Evolutionary conservation across 805 yeast genomes (phyloP).

Genomic region (Saccharomycopsis microspora): DNA sequence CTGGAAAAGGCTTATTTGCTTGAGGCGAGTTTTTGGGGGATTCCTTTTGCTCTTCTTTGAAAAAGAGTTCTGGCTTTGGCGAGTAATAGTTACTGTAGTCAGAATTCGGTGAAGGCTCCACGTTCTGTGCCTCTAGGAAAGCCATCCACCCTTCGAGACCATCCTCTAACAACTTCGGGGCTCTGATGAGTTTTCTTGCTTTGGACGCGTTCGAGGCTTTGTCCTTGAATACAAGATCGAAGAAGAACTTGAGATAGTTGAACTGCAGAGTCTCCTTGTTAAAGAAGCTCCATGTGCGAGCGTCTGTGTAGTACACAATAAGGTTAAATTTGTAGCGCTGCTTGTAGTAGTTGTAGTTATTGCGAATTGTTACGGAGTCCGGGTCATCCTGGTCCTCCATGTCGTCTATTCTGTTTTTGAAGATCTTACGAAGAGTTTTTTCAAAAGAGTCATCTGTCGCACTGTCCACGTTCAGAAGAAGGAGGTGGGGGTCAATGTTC

Average conservation of each 20-base stretch:
- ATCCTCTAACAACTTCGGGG: constrained; percentile 10
- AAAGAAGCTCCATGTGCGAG: constrained; percentile 10
- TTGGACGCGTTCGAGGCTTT: constrained; percentile 3
- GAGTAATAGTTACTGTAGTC: constrained; percentile 3
- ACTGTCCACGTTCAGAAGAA: background rate
- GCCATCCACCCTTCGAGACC: constrained; percentile 15
- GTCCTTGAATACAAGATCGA: constrained; percentile 10
- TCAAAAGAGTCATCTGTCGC: constrained; percentile 13
- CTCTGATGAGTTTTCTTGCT: constrained; percentile 2
- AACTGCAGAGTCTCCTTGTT: constrained; percentile 6
- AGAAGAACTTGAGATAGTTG: constrained; percentile 12
- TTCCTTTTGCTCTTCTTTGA: background rate
- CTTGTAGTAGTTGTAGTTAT: constrained; percentile 14
- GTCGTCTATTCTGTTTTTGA: constrained; percentile 5
- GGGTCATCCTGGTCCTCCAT: constrained; percentile 7
- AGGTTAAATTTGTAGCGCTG: constrained; percentile 15
- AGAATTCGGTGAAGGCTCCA: background rate
- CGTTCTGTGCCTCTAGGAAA: constrained; percentile 8
- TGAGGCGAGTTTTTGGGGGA: too few species aligned
- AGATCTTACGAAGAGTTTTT: constrained; percentile 6
- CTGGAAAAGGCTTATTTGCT: too few species aligned
- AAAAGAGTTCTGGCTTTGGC: constrained; percentile 3
- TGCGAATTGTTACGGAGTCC: constrained; percentile 10
- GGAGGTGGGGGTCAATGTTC: constrained; percentile 11
- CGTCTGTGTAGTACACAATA: constrained; percentile 15